Conservation (phyloP, 78 protist species). For the Dictyostelium intermedium region DNA sequence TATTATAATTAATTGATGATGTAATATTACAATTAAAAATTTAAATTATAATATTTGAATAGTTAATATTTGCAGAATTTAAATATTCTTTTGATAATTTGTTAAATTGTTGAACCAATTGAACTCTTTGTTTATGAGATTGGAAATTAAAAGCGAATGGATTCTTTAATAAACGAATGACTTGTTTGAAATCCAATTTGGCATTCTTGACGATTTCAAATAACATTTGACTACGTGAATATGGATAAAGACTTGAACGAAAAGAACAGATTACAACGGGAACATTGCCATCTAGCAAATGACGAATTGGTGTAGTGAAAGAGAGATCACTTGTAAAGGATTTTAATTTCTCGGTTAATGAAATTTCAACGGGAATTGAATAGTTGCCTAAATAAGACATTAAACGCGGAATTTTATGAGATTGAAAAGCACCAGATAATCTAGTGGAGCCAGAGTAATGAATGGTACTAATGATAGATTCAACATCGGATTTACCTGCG, state of each 20-base stretch:
- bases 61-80: neutral
- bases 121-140: neutral
- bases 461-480: slow-evolving; percentile 47
- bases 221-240: slow-evolving; percentile 41
- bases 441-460: slow-evolving; percentile 79
- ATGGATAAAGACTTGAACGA: neutral
- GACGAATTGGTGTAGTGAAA: slow-evolving; percentile 78
- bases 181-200: slow-evolving; percentile 35
- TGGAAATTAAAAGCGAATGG: slow-evolving; percentile 61
- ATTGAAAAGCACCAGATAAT: slow-evolving; percentile 80
- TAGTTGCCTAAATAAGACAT: slow-evolving; percentile 54
- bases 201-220: slow-evolving; percentile 49
- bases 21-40: neutral
- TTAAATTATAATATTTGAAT: slow-evolving; percentile 1
- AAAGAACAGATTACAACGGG: slow-evolving; percentile 82
- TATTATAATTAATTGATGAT: neutral
- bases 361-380: slow-evolving; percentile 79
- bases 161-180: slow-evolving; percentile 38
- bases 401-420: slow-evolving; percentile 79
- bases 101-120: neutral
- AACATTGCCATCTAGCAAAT: slow-evolving; percentile 63
- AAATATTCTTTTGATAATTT: neutral
- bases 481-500: slow-evolving; percentile 61
- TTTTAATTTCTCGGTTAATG: slow-evolving; percentile 68
- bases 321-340: slow-evolving; percentile 39